Base-by-base conservation (phyloP, 192 early-diverging fungal species). In the Podila epigama region DNA sequence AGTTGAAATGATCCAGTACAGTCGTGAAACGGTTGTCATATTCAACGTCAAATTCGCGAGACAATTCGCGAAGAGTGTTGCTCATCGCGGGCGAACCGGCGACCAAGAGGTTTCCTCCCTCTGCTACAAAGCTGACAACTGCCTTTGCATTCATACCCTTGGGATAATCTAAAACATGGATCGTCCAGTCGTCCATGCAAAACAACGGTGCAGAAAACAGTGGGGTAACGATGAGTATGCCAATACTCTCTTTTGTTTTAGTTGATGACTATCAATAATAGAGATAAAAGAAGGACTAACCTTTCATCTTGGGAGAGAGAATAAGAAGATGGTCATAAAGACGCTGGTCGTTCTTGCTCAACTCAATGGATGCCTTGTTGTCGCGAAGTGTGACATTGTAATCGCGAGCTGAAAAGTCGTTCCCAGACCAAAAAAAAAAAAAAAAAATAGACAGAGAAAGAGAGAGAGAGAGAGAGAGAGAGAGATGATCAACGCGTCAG, bases 61-160 rank as follows among this genome's bases (percentile, higher is more conserved):
- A 91, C 40, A 99, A 84, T 63, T 94, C 93, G 13, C 95, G 89
- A 5, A 93, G 60, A 8, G 86, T 79, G 35, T 92, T 92, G 6
- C 87, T 85, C 20, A 92, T 61, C 44, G 90, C 84, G 33, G 86
- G 70, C 9, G 89, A 86, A 1, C 86, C 90, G 5, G 90, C 92
- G 13, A 96, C 55, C 5, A 99, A 40, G 33, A 98, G 75, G 75
- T 98, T 99, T 22, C 97, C 98, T 35, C 96, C 97, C 28, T 89
- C 84, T 53, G 96, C 90, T 41, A 98, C 87, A 77, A 96, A 99
- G 51, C 94, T 86, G 39, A 96, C 80, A 18, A 99, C 80, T 37
- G 86, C 68, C 18, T 73, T 83, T 12, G 89, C 81, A 28, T 60
- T 79, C 59, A 88, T 62, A 1, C 68, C 82, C 29, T 81, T 78